Base-by-base conservation (phyloP, 495 filamentous ascomycete species). In the Aspergillus asperescens region DNA sequence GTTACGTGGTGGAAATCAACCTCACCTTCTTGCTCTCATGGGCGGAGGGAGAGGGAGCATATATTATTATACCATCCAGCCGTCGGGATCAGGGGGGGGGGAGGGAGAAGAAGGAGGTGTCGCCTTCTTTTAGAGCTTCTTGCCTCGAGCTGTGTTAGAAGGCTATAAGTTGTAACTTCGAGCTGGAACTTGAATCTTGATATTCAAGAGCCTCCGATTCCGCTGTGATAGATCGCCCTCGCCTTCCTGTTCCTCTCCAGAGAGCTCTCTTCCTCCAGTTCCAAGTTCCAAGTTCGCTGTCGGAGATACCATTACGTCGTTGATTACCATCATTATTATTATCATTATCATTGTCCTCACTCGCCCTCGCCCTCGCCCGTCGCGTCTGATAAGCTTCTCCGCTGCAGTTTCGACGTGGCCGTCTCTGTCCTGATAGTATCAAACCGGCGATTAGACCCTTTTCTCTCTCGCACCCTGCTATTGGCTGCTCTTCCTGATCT, bases 1-100 rank as follows among this genome's bases (percentile, higher is more conserved):
- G 56, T 66, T 66, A 66, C 63, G 63, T 63, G 50, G 61, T 56
- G 50, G 40, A 63, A 66, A 62, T 48, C 46, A 49, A 27, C 22
- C 24, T 28, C 28, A 34, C 20, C 16, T 34, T n/a, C 15, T 23
- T n/a, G 1, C 4, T 35, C 18, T 35, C 15, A 31, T 32, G 15
- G 24, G 16, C 28, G 25, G 24, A 24, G 19, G 40, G 38, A 51
- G 20, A 39, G 48, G 39, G 20, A 15, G 19, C 46, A 22, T 20
- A 34, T 23, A 5, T 32, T 46, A 46, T 46, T 15, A 16, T 18
- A 31, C n/a, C 32, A 16, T 31, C 22, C 12, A 15, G 38, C 6
- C 20, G 7, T 13, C 18, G 16, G 20, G 4, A 19, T 7, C 18
- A 8, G 38, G 6, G 19, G 5, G 4, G 25, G 25, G 5, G 25